These are phyloP conservation scores for Exsudoporus floridanus DNA, from an alignment of 1,284 basidiomycete species.

Conservation along the genomic window DNA sequence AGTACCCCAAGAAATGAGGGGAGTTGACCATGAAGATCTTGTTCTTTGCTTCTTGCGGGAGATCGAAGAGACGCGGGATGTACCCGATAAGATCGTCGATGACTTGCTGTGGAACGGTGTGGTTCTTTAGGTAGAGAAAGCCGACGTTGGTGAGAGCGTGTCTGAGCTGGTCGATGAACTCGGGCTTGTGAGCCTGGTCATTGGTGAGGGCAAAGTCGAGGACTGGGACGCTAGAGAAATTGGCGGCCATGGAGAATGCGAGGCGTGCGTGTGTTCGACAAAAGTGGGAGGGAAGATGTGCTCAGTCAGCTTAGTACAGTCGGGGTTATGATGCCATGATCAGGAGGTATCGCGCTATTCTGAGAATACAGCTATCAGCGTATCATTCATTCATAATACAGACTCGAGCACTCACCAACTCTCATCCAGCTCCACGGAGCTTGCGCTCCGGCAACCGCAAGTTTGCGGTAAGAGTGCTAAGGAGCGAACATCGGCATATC, in stretches of 20 bases:
- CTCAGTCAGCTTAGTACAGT: slow-evolving; percentile 7
- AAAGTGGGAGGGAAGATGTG: not conserved
- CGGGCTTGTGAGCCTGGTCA: slow-evolving; percentile 28
- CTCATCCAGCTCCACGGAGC: too few relatives aligned
- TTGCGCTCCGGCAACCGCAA: too few relatives aligned
- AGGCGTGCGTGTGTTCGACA: not conserved
- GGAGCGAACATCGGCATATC: too few relatives aligned
- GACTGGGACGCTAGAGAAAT: slow-evolving; percentile 34
- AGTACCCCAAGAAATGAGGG: slow-evolving; percentile 43
- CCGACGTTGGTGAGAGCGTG: slow-evolving; percentile 55
- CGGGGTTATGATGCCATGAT: slow-evolving; percentile 13
- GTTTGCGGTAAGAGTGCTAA: too few relatives aligned
- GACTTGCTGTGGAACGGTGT: slow-evolving; percentile 39
- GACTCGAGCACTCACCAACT: too few relatives aligned
- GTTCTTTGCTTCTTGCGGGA: slow-evolving; percentile 39
- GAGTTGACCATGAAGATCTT: slow-evolving; percentile 40
- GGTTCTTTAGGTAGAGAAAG: slow-evolving; percentile 51
- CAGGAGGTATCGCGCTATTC: slow-evolving; percentile 22
- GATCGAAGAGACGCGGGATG: slow-evolving; percentile 38
- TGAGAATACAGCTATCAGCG: too few relatives aligned
- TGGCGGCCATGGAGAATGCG: slow-evolving; percentile 25
- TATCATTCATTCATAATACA: too few relatives aligned
- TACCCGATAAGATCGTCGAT: slow-evolving; percentile 33
- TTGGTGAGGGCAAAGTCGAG: slow-evolving; percentile 33
- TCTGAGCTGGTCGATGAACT: slow-evolving; percentile 49